Evolutionary conservation across 495 filamentous ascomycete genomes (phyloP), one percentile per base, ranked within the genome.

Genomic region (Daldinia concentrica): DNA sequence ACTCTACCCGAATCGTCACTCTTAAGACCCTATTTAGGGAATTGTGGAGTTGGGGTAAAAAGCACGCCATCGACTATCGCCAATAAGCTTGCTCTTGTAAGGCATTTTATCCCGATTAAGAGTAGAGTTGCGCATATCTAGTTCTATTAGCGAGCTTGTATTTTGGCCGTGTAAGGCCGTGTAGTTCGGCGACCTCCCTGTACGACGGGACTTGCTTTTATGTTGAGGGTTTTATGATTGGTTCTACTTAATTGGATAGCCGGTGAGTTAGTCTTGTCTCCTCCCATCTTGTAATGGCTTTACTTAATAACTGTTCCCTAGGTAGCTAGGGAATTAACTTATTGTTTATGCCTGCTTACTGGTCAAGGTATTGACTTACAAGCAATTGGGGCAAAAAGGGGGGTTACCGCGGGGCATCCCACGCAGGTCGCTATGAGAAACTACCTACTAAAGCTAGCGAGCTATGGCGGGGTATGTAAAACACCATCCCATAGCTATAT

Each of bases 41-140:
- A 72, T 67, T 59, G 69, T 72, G 69, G 69, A 65, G 70, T 61
- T 27, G 19, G 29, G 17, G 59, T 39, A 22, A 22, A 41, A 65
- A 73, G 70, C 70, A 73, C 70, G 70, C 70, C 64, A 73, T 73
- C 70, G 65, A 73, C 57, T 48, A 52, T 62, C 24, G 48, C 30
- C 30, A 3, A 62, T 55, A 39, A 39, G 67, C 50, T 64, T 68
- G 59, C 69, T 36, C 17, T 48, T 30, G 32, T 55, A 48, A 12
- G 62, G 43, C 43, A 11, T 48, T 22, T 48, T 48, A 17, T 22
- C 17, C 43, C 43, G 19, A 48, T 22, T 11, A 52, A 45, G 34
- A 19, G 37, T 14, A 30, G 62, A 58, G 52, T 14, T 65, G 51
- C 26, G 29, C 19, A n/a, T 54, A 54, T 24, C 50, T 54, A 48